These are phyloP conservation scores for Metarhizium anisopliae DNA, from an alignment of 2,329 filamentous ascomycete genomes.

Conservation along the genomic window DNA sequence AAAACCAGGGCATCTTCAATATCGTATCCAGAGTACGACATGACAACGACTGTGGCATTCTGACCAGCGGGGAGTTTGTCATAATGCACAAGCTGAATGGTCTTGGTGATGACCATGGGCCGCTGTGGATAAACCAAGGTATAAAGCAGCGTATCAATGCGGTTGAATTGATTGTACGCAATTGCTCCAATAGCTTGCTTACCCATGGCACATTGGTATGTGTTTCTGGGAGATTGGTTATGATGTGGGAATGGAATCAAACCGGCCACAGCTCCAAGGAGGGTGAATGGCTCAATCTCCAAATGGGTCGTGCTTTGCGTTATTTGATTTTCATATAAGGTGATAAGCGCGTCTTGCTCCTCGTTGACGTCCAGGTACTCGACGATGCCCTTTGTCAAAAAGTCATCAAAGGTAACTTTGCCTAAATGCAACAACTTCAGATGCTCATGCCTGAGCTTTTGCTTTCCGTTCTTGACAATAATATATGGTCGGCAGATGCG, in stretches of 20 bases:
- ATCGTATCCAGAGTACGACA: constrained; percentile 99
- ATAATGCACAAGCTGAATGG: constrained; percentile 93
- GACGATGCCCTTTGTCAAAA: constrained; percentile 78
- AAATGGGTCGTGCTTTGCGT: constrained; percentile 80
- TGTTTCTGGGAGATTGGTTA: constrained; percentile 97
- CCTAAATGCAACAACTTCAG: constrained; percentile 75
- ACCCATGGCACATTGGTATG: constrained; percentile 99
- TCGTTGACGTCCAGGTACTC: constrained; percentile 98
- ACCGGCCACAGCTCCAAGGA: constrained; percentile 89
- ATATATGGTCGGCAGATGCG: constrained; percentile 94
- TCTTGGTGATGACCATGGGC: constrained; percentile 94
- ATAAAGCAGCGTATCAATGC: constrained; percentile 92
- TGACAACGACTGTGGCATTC: constrained; percentile 95
- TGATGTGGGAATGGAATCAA: constrained; percentile 97
- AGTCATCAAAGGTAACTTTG: constrained; percentile 86
- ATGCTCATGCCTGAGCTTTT: constrained; percentile 71
- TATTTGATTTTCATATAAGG: constrained; percentile 80
- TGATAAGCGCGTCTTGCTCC: constrained; percentile 92
- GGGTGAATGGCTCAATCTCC: constrained; percentile 96
- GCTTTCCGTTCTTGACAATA: constrained; percentile 79
- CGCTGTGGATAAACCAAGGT: constrained; percentile 96
- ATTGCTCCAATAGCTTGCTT: constrained; percentile 99
- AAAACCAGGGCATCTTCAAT: constrained; percentile 96
- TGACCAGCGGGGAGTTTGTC: constrained; percentile 96
- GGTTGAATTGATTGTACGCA: constrained; percentile 94